Evolutionary conservation across 164 flowering plant genomes (phyloP).

Genomic region (Warburgia ugandensis): DNA sequence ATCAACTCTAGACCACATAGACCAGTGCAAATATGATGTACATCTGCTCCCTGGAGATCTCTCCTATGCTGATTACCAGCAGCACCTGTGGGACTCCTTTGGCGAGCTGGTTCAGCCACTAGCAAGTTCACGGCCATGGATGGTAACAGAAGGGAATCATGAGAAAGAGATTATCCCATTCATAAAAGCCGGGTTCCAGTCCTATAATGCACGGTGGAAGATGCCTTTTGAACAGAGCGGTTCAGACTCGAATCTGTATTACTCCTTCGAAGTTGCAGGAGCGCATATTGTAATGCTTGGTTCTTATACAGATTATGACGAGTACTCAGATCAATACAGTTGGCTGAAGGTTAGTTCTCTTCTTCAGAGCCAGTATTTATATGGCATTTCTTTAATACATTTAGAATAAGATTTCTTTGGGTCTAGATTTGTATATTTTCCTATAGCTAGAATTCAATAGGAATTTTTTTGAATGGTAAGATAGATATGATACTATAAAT

Average conservation of each 20-base stretch:
- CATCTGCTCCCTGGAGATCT: conserved; percentile 93
- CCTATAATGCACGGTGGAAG: conserved; percentile 94
- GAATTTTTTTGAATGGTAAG: no score
- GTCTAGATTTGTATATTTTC: no score
- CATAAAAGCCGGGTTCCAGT: conserved; percentile 45
- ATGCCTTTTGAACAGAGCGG: conserved; percentile 94
- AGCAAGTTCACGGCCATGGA: conserved; percentile 94
- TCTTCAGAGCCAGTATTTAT: conserved; percentile 57
- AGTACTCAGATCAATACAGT: conserved; percentile 67
- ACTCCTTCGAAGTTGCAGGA: conserved; percentile 94
- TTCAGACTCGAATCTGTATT: conserved; percentile 76
- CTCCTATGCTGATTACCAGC: conserved; percentile 86
- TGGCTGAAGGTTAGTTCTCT: conserved; percentile 76
- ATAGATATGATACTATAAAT: no score
- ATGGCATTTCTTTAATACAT: no score
- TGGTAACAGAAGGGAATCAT: conserved; percentile 97
- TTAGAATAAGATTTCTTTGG: no score
- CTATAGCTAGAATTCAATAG: no score
- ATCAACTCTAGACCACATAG: conserved; percentile 81
- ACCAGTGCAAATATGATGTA: conserved; percentile 67
- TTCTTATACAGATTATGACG: conserved; percentile 74
- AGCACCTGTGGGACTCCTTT: conserved; percentile 82
- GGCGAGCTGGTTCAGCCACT: conserved; percentile 88
- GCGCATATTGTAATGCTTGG: conserved; percentile 92
- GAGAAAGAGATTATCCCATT: conserved; percentile 71